These are phyloP conservation scores for Monascus ruber DNA, from an alignment of 2,329 filamentous ascomycete species.

Conservation along the genomic window DNA sequence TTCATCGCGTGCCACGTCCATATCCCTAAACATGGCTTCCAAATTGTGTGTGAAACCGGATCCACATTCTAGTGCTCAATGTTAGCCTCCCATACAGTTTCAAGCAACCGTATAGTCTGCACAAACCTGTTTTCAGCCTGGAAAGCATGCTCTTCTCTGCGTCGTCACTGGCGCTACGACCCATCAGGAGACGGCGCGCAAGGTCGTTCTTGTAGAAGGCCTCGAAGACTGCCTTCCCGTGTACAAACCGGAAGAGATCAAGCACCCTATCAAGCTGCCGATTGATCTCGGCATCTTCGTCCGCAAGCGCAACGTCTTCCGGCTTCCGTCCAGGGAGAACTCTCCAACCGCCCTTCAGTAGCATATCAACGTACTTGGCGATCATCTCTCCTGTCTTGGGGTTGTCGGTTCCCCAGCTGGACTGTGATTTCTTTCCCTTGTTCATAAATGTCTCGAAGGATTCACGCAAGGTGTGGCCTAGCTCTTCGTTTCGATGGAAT, in stretches of 20 bases:
- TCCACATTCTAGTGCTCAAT: slow-evolving; percentile 59
- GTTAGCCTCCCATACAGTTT: slow-evolving; percentile 1
- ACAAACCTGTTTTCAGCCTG: slow-evolving; percentile 62
- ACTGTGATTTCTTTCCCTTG: slow-evolving; percentile 59
- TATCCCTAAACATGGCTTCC: slow-evolving; percentile 99
- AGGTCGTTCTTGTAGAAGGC: slow-evolving; percentile 99
- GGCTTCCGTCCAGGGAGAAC: slow-evolving; percentile 44
- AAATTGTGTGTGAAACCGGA: slow-evolving; percentile 92
- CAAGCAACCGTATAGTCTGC: slow-evolving; percentile 1
- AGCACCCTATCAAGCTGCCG: slow-evolving; percentile 84
- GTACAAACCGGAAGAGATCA: slow-evolving; percentile 90
- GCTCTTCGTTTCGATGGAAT: slow-evolving; percentile 64
- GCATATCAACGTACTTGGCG: slow-evolving; percentile 85
- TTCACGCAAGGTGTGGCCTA: slow-evolving; percentile 69
- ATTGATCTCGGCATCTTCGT: slow-evolving; percentile 87
- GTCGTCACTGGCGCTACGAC: slow-evolving; percentile 83
- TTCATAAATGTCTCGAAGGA: slow-evolving; percentile 89
- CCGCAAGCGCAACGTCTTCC: slow-evolving; percentile 49
- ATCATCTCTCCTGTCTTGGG: slow-evolving; percentile 98
- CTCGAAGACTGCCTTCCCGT: slow-evolving; percentile 96
- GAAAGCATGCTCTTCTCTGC: slow-evolving; percentile 92
- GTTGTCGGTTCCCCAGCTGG: slow-evolving; percentile 68
- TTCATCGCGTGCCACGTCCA: slow-evolving; percentile 84
- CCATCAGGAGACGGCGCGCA: slow-evolving; percentile 79
- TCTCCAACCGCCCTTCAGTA: slow-evolving; percentile 79